A percentile compares a stretch with the other conserved stretches of the same genome.
These are phyloP conservation scores for Prunus armeniaca DNA, from an alignment of 306 rosid species.

Conservation along the genomic window DNA sequence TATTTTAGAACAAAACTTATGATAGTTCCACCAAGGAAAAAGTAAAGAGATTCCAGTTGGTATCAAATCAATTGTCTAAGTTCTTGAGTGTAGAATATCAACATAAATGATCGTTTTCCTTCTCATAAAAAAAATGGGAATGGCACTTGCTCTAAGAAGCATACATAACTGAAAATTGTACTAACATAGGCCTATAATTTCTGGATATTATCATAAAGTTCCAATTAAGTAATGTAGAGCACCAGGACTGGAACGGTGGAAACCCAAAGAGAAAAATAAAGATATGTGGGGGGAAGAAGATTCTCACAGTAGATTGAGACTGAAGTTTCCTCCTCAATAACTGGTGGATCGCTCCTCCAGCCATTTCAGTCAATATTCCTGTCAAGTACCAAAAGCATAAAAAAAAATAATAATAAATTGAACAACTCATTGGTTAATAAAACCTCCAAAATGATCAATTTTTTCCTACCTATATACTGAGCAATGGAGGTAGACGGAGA, in stretches of 20 bases:
- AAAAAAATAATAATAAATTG: not conserved
- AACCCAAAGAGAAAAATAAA: not conserved
- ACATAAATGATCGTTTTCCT: not conserved
- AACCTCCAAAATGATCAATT: no score
- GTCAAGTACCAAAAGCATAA: constrained; percentile 12
- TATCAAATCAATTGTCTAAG: not conserved
- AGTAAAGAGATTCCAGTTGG: not conserved
- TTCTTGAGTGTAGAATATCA: not conserved
- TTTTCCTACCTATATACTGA: no score
- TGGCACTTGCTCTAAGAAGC: not conserved
- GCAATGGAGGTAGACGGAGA: no score
- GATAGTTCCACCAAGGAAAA: not conserved
- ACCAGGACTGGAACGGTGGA: constrained; percentile 3
- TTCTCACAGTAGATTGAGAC: constrained; percentile 57
- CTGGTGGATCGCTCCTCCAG: constrained; percentile 76
- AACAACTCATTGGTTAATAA: no score
- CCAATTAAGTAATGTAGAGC: not conserved
- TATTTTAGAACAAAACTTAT: not conserved
- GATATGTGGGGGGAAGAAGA: not conserved
- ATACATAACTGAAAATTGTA: not conserved
- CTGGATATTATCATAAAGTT: not conserved
- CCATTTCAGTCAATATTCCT: constrained; percentile 59
- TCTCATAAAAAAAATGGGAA: not conserved
- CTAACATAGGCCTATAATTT: not conserved
- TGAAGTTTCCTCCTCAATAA: constrained; percentile 70